phyloP scores from a whole-genome alignment of 129 eudicot genomes.

The Tanacetum coccineum region DNA sequence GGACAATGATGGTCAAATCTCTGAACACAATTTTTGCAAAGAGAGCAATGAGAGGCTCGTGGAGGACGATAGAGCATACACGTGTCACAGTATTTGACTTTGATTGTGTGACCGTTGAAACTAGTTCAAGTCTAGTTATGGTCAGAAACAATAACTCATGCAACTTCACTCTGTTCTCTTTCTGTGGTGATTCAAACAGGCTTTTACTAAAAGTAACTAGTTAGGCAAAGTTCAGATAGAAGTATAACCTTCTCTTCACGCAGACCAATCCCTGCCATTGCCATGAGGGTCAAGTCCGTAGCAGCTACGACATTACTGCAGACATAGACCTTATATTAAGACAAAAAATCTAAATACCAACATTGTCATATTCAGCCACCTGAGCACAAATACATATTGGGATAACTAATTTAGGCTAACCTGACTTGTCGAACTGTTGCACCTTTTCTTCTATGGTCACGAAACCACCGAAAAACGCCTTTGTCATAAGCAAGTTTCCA shows the following conservation, averaged over 20 bases:
- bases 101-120: slow-evolving; percentile 58
- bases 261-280: slow-evolving; percentile 95
- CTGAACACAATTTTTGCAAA: slow-evolving; percentile 93
- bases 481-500: slow-evolving; percentile 98
- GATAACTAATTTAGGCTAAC: slow-evolving; percentile 33
- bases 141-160: not conserved
- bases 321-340: slow-evolving; percentile 28
- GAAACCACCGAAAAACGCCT: slow-evolving; percentile 88
- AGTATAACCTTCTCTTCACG: slow-evolving; percentile 62
- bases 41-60: slow-evolving; percentile 90
- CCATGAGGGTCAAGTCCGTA: slow-evolving; percentile 89
- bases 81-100: slow-evolving; percentile 88
- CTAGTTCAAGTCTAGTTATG: not conserved
- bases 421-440: slow-evolving; percentile 99
- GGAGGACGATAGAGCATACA: slow-evolving; percentile 99
- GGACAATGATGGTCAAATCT: slow-evolving; percentile 39
- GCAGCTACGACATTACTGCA: slow-evolving; percentile 99
- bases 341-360: slow-evolving; percentile 20
- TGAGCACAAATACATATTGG: slow-evolving; percentile 8
- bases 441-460: slow-evolving; percentile 75
- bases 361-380: slow-evolving; percentile 13
- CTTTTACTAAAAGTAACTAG: not conserved
- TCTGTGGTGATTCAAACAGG: not conserved
- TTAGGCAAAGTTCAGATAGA: slow-evolving; percentile 11
- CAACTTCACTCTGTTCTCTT: not conserved